Conservation (phyloP, 306 rosid genomes). For the Cucurbita argyrosperma region DNA sequence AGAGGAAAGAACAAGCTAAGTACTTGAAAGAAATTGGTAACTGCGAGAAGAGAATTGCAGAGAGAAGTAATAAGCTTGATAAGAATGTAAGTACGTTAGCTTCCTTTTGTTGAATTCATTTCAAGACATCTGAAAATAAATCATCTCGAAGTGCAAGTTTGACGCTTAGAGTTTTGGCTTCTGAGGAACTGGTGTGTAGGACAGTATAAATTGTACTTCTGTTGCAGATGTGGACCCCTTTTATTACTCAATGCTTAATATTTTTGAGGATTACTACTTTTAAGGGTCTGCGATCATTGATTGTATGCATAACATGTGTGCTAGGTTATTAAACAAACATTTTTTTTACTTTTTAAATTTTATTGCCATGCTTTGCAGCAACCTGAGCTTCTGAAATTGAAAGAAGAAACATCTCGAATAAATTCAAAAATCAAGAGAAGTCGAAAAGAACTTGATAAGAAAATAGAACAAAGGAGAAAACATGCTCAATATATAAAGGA, state of each 20-base stretch:
- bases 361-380: conserved; percentile 45
- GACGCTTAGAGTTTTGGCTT: not conserved
- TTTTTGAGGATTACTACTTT: not conserved
- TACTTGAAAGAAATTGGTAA: conserved; percentile 58
- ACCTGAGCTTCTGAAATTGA: conserved; percentile 87
- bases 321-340: not conserved
- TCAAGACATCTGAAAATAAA: not conserved
- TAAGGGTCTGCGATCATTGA: not conserved
- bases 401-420: conserved; percentile 90
- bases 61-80: conserved; percentile 71
- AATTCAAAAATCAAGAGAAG: conserved; percentile 66
- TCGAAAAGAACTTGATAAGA: conserved; percentile 59
- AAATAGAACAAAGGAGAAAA: conserved; percentile 44
- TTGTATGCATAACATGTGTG: not conserved
- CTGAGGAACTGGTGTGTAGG: not conserved
- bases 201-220: not conserved
- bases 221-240: not conserved
- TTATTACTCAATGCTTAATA: not conserved
- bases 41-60: conserved; percentile 65
- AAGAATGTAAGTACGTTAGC: conserved; percentile 48
- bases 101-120: not conserved
- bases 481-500: conserved; percentile 41
- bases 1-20: conserved; percentile 78
- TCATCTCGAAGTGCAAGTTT: not conserved
- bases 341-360: not conserved